These are phyloP conservation scores for Hericium alpestre DNA, from an alignment of 768 basidiomycete species.

Conservation along the genomic window DNA sequence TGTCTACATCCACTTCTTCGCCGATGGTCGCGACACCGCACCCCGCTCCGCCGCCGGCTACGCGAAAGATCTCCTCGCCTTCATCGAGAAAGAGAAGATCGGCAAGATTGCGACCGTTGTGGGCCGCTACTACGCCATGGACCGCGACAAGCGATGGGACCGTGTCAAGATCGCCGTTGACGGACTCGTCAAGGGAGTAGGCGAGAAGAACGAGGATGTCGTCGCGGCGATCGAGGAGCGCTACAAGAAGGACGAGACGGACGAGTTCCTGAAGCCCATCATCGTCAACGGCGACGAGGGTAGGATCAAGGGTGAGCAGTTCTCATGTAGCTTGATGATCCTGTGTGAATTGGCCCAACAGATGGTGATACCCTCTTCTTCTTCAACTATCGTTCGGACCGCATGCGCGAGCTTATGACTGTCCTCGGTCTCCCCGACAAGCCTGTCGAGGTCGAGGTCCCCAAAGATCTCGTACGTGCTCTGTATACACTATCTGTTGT, in stretches of 20 bases:
- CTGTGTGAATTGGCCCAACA: conserved; percentile 16
- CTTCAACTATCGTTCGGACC: conserved; percentile 96
- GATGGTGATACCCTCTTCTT: conserved; percentile 86
- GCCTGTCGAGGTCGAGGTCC: conserved; percentile 74
- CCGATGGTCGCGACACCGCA: conserved; percentile 90
- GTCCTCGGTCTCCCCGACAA: conserved; percentile 77
- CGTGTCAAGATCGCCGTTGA: conserved; percentile 84
- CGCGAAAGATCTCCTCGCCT: conserved; percentile 64
- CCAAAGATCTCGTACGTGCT: conserved; percentile 61
- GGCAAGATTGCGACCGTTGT: conserved; percentile 79
- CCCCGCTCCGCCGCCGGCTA: conserved; percentile 76
- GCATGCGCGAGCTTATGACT: conserved; percentile 83
- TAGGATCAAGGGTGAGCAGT: conserved; percentile 60
- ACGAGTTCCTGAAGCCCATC: conserved; percentile 94
- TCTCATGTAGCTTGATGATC: too few species aligned
- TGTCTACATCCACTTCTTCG: conserved; percentile 88
- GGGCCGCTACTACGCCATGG: conserved; percentile 95
- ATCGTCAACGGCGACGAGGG: conserved; percentile 73
- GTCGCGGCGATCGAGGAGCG: conserved; percentile 60
- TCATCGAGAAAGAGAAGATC: conserved; percentile 63
- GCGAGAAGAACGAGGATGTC: conserved; percentile 46
- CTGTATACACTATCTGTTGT: not conserved
- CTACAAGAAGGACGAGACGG: conserved; percentile 80
- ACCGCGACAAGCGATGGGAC: conserved; percentile 95
- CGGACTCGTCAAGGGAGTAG: conserved; percentile 61